phyloP scores from a whole-genome alignment of 768 basidiomycete species.

The Imleria badia region DNA sequence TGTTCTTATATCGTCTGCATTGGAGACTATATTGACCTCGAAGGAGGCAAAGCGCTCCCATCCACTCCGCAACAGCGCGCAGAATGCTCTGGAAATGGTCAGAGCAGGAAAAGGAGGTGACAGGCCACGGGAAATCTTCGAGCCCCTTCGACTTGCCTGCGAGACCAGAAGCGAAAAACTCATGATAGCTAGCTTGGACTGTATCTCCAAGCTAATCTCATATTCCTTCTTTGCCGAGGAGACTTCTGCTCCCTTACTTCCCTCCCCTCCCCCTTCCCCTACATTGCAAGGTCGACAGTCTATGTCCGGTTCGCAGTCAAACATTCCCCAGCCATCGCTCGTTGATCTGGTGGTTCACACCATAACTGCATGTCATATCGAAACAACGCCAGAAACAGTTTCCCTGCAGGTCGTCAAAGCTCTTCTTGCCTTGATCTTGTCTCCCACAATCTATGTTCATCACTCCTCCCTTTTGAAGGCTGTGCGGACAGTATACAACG shows the following conservation, averaged over 20 bases:
- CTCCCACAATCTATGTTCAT: conserved; percentile 84
- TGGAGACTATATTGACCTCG: conserved; percentile 83
- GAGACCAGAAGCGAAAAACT: conserved; percentile 92
- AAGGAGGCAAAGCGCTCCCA: conserved; percentile 84
- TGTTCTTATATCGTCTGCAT: conserved; percentile 78
- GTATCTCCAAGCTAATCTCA: conserved; percentile 95
- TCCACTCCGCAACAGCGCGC: conserved; percentile 80
- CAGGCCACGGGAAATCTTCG: conserved; percentile 84
- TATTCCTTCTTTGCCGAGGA: conserved; percentile 94
- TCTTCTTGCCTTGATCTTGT: conserved; percentile 84
- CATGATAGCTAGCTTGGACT: conserved; percentile 95
- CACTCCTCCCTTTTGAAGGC: conserved; percentile 96
- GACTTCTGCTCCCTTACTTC: conserved; percentile 41
- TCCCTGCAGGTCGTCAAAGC: conserved; percentile 97
- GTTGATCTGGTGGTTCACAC: conserved; percentile 95
- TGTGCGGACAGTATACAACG: conserved; percentile 96
- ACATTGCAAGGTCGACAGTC: conserved; percentile 42
- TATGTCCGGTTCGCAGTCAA: conserved; percentile 46
- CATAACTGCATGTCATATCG: conserved; percentile 88
- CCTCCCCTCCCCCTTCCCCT: conserved; percentile 81
- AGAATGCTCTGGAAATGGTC: conserved; percentile 80
- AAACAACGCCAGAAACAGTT: conserved; percentile 84
- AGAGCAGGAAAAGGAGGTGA: conserved; percentile 72
- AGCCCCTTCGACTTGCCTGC: conserved; percentile 94
- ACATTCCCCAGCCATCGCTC: conserved; percentile 65